phyloP scores from a whole-genome alignment of 345 rosid genomes.

The Litchi chinensis region DNA sequence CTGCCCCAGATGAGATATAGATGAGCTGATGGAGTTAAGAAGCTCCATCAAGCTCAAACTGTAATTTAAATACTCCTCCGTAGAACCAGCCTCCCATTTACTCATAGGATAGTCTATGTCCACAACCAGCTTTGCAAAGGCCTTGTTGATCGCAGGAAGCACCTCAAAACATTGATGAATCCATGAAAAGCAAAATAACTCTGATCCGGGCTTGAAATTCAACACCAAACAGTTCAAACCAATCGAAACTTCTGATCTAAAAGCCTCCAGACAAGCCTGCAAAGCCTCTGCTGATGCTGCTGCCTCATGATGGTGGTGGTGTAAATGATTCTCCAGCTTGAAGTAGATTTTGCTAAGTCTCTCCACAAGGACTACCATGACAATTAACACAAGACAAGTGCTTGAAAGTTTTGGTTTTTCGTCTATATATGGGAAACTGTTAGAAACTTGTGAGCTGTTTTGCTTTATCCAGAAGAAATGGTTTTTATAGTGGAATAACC shows the following conservation, averaged over 20 bases:
- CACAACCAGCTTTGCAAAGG: constrained; percentile 52
- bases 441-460: not conserved
- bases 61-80: constrained; percentile 51
- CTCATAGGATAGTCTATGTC: constrained; percentile 49
- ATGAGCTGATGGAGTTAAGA: constrained; percentile 44
- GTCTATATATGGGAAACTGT: not conserved
- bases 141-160: constrained; percentile 43
- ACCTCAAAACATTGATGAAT: constrained; percentile 46
- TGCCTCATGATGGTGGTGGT: constrained; percentile 21
- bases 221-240: constrained; percentile 30
- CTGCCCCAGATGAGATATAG: constrained; percentile 49
- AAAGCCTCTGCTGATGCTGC: constrained; percentile 17
- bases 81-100: constrained; percentile 42
- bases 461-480: not conserved
- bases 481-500: not conserved
- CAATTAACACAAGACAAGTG: not conserved
- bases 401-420: not conserved
- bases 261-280: constrained; percentile 38
- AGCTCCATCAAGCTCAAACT: constrained; percentile 49
- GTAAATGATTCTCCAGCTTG: constrained; percentile 50
- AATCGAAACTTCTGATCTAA: constrained; percentile 36
- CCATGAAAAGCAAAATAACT: constrained; percentile 43
- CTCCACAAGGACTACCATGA: constrained; percentile 43
- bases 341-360: constrained; percentile 40
- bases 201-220: constrained; percentile 31